phyloP scores from a whole-genome alignment of 2,329 filamentous ascomycete species.

The Elsinoe australis region DNA sequence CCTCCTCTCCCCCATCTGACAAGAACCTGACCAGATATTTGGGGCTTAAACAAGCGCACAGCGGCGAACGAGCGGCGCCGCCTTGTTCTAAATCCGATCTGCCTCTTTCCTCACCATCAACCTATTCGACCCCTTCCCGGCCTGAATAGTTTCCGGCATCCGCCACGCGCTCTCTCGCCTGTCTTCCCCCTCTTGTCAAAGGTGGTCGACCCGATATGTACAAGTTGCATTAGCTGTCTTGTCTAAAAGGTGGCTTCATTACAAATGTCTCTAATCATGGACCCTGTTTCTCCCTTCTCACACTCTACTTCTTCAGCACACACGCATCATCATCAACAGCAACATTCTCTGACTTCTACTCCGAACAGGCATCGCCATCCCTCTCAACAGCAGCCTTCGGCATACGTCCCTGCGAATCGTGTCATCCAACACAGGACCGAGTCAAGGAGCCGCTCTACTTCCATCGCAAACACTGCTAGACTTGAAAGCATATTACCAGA shows the following conservation, averaged over 20 bases:
- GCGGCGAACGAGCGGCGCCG: background rate
- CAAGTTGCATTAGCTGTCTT: conserved; percentile 17
- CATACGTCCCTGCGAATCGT: background rate
- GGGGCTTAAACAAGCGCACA: background rate
- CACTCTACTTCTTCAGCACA: conserved; percentile 17
- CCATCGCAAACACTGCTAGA: background rate
- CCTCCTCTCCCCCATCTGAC: background rate
- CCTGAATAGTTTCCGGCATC: conserved; percentile 16
- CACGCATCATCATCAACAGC: conserved; percentile 4
- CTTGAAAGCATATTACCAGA: conserved; percentile 2
- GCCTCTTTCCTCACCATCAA: conserved; percentile 3
- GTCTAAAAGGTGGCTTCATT: conserved; percentile 17
- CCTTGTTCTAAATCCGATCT: conserved; percentile 13
- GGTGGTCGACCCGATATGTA: conserved; percentile 16
- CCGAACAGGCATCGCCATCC: background rate
- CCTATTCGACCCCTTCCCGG: conserved; percentile 11
- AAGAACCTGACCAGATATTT: background rate
- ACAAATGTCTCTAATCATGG: conserved; percentile 19
- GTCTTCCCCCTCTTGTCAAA: conserved; percentile 13
- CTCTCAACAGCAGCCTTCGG: background rate
- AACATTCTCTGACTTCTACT: background rate
- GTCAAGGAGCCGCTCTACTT: conserved; percentile 1
- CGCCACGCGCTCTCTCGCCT: conserved; percentile 10
- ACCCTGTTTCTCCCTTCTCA: conserved; percentile 17
- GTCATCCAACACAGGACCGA: conserved; percentile 2